Evolutionary conservation across 371 early-diverging fungal species (phyloP).

Genomic region (Mucor sp.): DNA sequence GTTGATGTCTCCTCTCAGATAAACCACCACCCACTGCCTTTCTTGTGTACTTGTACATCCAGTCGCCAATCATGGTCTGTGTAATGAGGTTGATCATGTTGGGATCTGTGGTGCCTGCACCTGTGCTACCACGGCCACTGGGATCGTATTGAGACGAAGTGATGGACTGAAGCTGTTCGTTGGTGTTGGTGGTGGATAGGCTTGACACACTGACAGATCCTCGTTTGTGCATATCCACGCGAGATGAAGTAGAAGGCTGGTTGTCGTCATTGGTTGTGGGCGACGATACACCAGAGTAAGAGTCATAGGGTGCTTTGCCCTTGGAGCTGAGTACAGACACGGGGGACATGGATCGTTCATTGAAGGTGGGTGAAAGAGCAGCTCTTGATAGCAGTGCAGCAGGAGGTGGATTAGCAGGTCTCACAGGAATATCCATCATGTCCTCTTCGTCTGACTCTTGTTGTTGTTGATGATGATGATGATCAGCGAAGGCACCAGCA

Average conservation of each 20-base stretch:
- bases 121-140: slow-evolving; percentile 6
- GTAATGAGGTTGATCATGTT: slow-evolving; percentile 60
- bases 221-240: slow-evolving; percentile 4
- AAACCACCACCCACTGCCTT: slow-evolving; percentile 51
- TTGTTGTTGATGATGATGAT: background rate
- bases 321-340: slow-evolving; percentile 8
- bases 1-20: slow-evolving; percentile 63
- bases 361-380: slow-evolving; percentile 9
- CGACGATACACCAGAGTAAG: slow-evolving; percentile 9
- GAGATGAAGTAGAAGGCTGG: background rate
- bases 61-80: slow-evolving; percentile 78
- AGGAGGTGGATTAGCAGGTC: slow-evolving; percentile 37
- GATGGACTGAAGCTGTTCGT: slow-evolving; percentile 21
- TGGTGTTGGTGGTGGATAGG: slow-evolving; percentile 27
- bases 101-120: slow-evolving; percentile 14
- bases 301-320: slow-evolving; percentile 10
- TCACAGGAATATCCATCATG: slow-evolving; percentile 19
- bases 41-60: slow-evolving; percentile 71
- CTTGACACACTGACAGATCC: slow-evolving; percentile 24
- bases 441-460: background rate
- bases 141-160: slow-evolving; percentile 19
- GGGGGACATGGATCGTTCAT: slow-evolving; percentile 20
- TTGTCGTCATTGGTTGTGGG: background rate
- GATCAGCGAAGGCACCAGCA: background rate
- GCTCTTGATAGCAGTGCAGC: slow-evolving; percentile 20